Evolutionary conservation across 768 basidiomycete species (phyloP).

Genomic region (Tulasnella calospora): DNA sequence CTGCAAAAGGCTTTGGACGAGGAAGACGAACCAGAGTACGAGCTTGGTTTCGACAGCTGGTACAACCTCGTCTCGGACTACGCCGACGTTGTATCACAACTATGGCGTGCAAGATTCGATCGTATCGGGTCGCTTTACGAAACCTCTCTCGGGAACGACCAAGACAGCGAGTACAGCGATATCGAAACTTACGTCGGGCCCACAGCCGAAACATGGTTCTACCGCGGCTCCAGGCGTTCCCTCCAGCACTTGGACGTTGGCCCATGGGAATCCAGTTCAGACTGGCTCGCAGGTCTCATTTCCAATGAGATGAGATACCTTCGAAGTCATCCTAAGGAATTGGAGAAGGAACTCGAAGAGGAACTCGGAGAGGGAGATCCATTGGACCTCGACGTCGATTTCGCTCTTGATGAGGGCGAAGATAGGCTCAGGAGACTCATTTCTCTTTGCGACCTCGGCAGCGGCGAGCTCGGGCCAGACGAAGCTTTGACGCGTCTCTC

Average conservation of each 20-base stretch:
- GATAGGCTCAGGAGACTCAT: constrained; percentile 1
- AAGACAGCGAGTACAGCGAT: constrained; percentile 16
- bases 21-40: constrained; percentile 14
- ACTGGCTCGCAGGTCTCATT: constrained; percentile 17
- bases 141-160: neutral
- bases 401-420: neutral
- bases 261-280: constrained; percentile 16
- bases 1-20: constrained; percentile 14
- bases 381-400: constrained; percentile 11
- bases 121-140: constrained; percentile 14
- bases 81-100: constrained; percentile 14
- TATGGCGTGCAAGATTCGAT: constrained; percentile 7
- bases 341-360: constrained; percentile 12
- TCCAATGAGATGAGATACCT: constrained; percentile 15
- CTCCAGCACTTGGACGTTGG: constrained; percentile 17
- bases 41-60: constrained; percentile 9
- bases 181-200: constrained; percentile 6
- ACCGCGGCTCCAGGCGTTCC: neutral
- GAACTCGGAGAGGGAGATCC: neutral
- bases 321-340: neutral
- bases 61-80: constrained; percentile 13
- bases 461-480: constrained; percentile 12
- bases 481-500: neutral
- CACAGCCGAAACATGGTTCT: constrained; percentile 15
- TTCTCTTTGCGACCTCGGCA: constrained; percentile 9